Evolutionary conservation across 352 stramenopile species (phyloP), one percentile per base, ranked within the genome.

Genomic region (Globisporangium viniferum): DNA sequence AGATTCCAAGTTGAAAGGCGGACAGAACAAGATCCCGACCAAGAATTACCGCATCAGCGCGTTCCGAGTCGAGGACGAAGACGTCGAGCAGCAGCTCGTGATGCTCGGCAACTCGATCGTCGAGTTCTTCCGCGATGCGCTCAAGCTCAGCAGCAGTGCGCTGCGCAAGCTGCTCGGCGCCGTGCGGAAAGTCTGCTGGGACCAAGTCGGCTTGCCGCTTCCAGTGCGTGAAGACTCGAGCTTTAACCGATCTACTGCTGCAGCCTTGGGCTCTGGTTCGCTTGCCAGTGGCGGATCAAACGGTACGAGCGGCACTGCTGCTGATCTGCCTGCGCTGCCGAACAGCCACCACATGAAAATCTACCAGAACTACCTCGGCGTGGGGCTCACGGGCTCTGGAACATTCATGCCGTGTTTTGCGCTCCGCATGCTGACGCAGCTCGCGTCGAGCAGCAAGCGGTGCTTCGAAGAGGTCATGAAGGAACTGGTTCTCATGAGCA

Each of bases 31-130:
- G 57, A 70, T 94, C 10, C 78, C 80, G n/a, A 91, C 81, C 12
- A 91, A 89, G 67, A 86, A 70, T 56, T 92, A 91, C 62, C 82
- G 84, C 8, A 91, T 94, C 39, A 81, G 78, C 14, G 81, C 83
- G 8, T 89, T 94, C 60, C 81, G 80, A 22, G 72, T 93, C 33
- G 84, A 95, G 74, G 81, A 95, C 62, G 88, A 95, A 77, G 88
- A 95, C 53, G 84, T 95, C 1, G 88, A 95, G 59, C 88, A 95
- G 69, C 88, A 95, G 62, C 73, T 95, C 10, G 73, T 90, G 48
- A 95, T 95, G 88, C 72, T 95, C 8, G 82, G 81, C 39, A 90
- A 83, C 55, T 94, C 88, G n/a, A 90, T 95, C n/a, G 71, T 89
- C 18, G 88, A 94, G 73, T 91, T 94, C 39, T 93, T 95, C 55